Base-by-base conservation (phyloP, 331 rosid genomes). In the Saraca asoca region DNA sequence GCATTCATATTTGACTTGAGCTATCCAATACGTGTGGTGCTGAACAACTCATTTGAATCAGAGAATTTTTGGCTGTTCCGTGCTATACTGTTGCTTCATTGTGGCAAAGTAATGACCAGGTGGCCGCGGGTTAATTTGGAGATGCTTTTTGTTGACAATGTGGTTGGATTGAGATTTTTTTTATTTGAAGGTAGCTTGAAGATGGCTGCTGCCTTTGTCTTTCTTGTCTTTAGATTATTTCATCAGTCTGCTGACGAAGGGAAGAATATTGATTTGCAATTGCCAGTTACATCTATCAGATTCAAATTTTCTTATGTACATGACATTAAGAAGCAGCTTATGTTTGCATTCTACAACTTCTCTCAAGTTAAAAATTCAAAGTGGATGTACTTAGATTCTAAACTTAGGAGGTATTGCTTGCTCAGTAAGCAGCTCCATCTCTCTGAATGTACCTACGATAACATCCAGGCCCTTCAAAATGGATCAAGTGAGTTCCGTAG, bases 111-210 rank as follows among this genome's bases (percentile, higher is more conserved):
- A 78, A 73, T 81, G 79, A 68, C 58, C 53, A 77, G 75, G 66
- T 85, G 91, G 92, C 99, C 96, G 37, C 81, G 74, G 83, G 89
- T 94, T 75, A 73, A 62, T 67, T 64, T 90, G 81, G 95, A 94
- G 82, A 85, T 94, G 87, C 91, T 94, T 62, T 90, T 90, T 75
- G 86, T 94, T 8, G 99, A 94, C 69, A 90, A 88, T 71, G 86
- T 90, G 60, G 88, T 75, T 55, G 99, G 99, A 41, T 63, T 90
- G 82, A 85, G 92, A 80, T 83, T 83, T 79, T 78, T 88, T 24
- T 70, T 81, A 73, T 83, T 90, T 81, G 97, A 94, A 75, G 96
- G 95, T 58, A 83, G 88, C 82, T 79, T 88, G 84, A 82, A 69
- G 73, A 85, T 74, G 83, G 96, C 84, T 69, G 83, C 86, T 18